Evolutionary conservation across 345 rosid species (phyloP).

Genomic region (Hevea brasiliensis): DNA sequence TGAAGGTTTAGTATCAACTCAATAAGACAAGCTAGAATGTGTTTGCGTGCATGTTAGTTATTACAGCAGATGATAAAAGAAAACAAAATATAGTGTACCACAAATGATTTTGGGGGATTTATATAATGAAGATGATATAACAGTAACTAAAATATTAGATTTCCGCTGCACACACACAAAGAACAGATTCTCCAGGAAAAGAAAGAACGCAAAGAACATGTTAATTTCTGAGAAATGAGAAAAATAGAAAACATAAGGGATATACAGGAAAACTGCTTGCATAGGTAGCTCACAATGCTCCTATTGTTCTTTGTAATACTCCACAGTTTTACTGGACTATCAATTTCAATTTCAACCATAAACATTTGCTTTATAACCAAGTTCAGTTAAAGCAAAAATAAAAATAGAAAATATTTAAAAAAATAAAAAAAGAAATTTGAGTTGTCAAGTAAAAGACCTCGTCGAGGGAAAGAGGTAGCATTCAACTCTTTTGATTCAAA

Average conservation of each 20-base stretch:
- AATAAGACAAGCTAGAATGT: background rate
- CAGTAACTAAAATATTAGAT: too few species aligned
- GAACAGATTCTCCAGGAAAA: too few species aligned
- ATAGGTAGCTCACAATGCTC: background rate
- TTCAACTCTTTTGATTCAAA: conserved; percentile 18
- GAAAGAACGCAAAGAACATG: too few species aligned
- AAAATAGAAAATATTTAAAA: too few species aligned
- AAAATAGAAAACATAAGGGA: background rate
- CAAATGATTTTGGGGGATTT: too few species aligned
- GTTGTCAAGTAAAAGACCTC: conserved; percentile 38
- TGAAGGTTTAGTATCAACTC: background rate
- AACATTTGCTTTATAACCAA: background rate
- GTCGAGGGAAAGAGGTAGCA: conserved; percentile 32
- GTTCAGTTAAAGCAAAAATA: background rate
- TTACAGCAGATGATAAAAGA: background rate
- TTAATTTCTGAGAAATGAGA: background rate
- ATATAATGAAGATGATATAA: too few species aligned
- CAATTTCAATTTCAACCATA: background rate
- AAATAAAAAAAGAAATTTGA: background rate
- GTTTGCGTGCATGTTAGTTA: background rate
- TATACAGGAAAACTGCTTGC: background rate
- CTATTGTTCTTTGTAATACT: too few species aligned
- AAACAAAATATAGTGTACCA: too few species aligned
- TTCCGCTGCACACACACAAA: too few species aligned
- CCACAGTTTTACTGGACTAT: too few species aligned